phyloP scores from a whole-genome alignment of 1,284 basidiomycete species.

The Fomitiporia mediterranea region DNA sequence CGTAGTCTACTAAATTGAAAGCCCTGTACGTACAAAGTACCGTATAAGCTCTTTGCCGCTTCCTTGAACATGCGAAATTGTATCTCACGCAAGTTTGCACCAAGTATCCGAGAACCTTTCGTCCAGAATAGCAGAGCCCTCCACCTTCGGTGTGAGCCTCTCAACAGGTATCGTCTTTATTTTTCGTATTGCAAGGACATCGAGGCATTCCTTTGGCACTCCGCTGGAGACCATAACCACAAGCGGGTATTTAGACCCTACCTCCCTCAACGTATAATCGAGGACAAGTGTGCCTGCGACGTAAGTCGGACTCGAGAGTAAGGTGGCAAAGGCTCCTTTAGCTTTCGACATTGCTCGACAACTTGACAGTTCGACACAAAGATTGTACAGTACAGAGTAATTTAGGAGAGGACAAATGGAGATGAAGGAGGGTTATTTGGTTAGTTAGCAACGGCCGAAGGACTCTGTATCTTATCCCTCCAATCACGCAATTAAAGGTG shows the following conservation, averaged over 20 bases:
- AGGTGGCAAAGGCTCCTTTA: slow-evolving; percentile 49
- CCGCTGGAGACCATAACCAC: slow-evolving; percentile 75
- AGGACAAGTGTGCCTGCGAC: slow-evolving; percentile 74
- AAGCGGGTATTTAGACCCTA: slow-evolving; percentile 71
- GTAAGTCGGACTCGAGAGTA: slow-evolving; percentile 65
- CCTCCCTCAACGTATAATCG: slow-evolving; percentile 58
- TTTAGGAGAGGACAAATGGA: no score
- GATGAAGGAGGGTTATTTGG: no score
- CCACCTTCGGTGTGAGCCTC: slow-evolving; percentile 51
- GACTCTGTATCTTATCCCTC: background rate
- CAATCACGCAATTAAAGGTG: background rate
- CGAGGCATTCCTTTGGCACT: slow-evolving; percentile 50
- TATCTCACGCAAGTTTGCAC: slow-evolving; percentile 82
- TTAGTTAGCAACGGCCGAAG: no score
- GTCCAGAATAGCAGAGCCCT: slow-evolving; percentile 52
- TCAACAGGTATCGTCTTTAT: slow-evolving; percentile 59
- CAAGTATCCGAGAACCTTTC: slow-evolving; percentile 81
- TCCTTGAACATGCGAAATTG: no score
- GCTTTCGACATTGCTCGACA: background rate
- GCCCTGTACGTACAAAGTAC: slow-evolving; percentile 42
- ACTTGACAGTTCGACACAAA: background rate
- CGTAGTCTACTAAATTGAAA: slow-evolving; percentile 73
- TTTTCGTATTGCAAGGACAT: slow-evolving; percentile 49
- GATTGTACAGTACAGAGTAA: no score
- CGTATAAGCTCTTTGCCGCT: background rate